Evolutionary conservation across 2,329 filamentous ascomycete genomes (phyloP).

Genomic region (Ceratocystis alfenasii): DNA sequence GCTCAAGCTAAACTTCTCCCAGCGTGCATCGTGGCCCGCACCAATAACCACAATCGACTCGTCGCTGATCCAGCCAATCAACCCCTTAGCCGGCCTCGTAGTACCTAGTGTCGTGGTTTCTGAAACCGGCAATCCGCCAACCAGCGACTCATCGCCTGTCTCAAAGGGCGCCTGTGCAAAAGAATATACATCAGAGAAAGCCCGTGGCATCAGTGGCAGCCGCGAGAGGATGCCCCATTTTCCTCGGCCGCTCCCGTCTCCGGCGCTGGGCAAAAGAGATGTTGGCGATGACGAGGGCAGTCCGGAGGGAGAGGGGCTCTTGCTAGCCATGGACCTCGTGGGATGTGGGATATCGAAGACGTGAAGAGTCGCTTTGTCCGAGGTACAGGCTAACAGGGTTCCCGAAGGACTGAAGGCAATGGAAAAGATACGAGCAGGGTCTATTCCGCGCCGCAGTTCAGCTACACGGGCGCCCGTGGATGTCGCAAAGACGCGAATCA

Average conservation of each 20-base stretch:
- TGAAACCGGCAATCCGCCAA: conserved; percentile 34
- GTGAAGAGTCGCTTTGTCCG: conserved; percentile 91
- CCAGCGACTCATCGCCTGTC: conserved; percentile 58
- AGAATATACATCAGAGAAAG: conserved; percentile 84
- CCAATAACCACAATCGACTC: conserved; percentile 63
- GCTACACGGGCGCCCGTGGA: conserved; percentile 66
- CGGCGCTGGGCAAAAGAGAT: conserved; percentile 28
- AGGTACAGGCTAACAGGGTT: conserved; percentile 74
- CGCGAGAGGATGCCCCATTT: conserved; percentile 81
- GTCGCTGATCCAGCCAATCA: conserved; percentile 75
- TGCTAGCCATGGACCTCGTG: conserved; percentile 29
- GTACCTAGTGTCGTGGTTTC: conserved; percentile 39
- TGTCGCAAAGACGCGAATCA: conserved; percentile 77
- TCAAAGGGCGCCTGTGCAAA: conserved; percentile 73
- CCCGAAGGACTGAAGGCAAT: conserved; percentile 77
- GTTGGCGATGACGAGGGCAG: conserved; percentile 27
- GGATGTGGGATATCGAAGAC: conserved; percentile 71
- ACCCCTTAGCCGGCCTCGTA: conserved; percentile 59
- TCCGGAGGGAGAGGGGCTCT: conserved; percentile 1
- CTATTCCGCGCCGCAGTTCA: conserved; percentile 79
- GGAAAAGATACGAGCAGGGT: conserved; percentile 76
- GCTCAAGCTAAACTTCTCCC: conserved; percentile 75
- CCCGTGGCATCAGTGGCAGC: conserved; percentile 69
- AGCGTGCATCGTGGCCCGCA: conserved; percentile 66
- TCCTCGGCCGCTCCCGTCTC: conserved; percentile 43